Evolutionary conservation across 108 stramenopile genomes (phyloP).

Genomic region (Fragilaria radians): DNA sequence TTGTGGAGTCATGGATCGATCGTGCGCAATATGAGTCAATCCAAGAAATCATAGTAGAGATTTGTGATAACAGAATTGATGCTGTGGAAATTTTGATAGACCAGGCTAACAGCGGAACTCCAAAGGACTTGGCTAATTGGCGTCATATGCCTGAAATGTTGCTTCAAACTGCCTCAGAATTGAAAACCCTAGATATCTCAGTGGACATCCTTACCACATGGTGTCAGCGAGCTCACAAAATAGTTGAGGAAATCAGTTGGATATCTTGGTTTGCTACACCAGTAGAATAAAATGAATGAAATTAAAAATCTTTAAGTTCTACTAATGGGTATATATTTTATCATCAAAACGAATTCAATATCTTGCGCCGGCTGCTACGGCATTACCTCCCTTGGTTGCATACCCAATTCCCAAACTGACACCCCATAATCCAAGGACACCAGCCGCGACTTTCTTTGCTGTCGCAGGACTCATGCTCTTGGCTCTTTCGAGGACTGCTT

Average conservation of each 20-base stretch:
- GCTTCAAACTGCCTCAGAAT: constrained; percentile 7
- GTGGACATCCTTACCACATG: constrained; percentile 6
- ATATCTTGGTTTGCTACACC: constrained; percentile 38
- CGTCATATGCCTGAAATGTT: constrained; percentile 25
- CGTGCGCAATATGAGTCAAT: constrained; percentile 53
- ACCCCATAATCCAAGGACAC: constrained; percentile 46
- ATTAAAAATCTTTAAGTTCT: not conserved
- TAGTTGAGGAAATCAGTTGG: constrained; percentile 27
- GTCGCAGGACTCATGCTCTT: constrained; percentile 33
- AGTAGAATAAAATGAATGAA: constrained; percentile 6
- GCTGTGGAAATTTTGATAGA: constrained; percentile 44
- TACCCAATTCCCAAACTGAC: constrained; percentile 43
- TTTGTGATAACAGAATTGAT: constrained; percentile 64
- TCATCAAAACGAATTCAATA: not conserved
- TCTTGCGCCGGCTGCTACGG: not conserved
- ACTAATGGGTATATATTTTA: not conserved
- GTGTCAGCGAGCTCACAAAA: constrained; percentile 25
- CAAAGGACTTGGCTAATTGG: constrained; percentile 71
- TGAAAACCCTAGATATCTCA: not conserved
- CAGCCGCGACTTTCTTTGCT: constrained; percentile 48
- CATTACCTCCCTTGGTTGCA: not conserved
- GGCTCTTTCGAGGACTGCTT: constrained; percentile 18
- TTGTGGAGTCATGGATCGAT: constrained; percentile 56
- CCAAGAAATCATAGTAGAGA: constrained; percentile 79
- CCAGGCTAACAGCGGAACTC: constrained; percentile 49